A percentile compares a stretch with the other conserved stretches of the same genome.
Evolutionary conservation across 805 yeast genomes (phyloP).

Genomic region (Wickerhamiella dianesei): DNA sequence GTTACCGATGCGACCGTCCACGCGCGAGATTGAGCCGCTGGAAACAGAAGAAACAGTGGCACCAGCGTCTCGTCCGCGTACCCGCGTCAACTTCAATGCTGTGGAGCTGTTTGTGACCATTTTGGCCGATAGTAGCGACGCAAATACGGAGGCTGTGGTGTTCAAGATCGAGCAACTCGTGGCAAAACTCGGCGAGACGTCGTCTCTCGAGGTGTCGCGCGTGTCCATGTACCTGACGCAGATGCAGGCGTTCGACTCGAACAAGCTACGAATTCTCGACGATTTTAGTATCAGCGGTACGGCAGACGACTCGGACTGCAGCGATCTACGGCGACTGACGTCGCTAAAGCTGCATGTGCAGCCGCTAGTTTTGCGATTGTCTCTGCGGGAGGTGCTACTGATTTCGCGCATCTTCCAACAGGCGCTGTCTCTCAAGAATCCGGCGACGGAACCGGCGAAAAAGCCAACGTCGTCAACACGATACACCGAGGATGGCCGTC

Average conservation of each 20-base stretch:
- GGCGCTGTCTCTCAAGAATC: constrained; percentile 33
- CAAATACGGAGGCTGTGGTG: constrained; percentile 74
- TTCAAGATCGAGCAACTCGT: constrained; percentile 72
- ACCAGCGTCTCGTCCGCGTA: constrained; percentile 22
- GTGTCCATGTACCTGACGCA: constrained; percentile 75
- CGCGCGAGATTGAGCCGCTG: not conserved
- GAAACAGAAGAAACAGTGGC: not conserved
- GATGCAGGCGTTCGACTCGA: constrained; percentile 54
- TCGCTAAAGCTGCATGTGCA: constrained; percentile 60
- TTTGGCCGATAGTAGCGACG: constrained; percentile 61
- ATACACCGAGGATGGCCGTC: not conserved
- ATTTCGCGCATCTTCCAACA: constrained; percentile 61
- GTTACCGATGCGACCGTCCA: not conserved
- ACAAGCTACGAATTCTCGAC: constrained; percentile 62
- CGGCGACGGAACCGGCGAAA: not conserved
- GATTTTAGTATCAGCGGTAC: constrained; percentile 74
- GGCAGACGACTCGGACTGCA: constrained; percentile 57
- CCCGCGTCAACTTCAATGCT: constrained; percentile 35
- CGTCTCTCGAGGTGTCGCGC: constrained; percentile 55
- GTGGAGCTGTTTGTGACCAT: constrained; percentile 65
- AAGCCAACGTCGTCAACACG: not conserved
- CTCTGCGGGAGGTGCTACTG: constrained; percentile 72
- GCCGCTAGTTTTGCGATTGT: constrained; percentile 65
- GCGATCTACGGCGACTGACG: constrained; percentile 44
- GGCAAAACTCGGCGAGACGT: constrained; percentile 52